Evolutionary conservation across 2,329 filamentous ascomycete genomes (phyloP), one percentile per base, ranked within the genome.

Genomic region (Cryphonectria carpinicola): DNA sequence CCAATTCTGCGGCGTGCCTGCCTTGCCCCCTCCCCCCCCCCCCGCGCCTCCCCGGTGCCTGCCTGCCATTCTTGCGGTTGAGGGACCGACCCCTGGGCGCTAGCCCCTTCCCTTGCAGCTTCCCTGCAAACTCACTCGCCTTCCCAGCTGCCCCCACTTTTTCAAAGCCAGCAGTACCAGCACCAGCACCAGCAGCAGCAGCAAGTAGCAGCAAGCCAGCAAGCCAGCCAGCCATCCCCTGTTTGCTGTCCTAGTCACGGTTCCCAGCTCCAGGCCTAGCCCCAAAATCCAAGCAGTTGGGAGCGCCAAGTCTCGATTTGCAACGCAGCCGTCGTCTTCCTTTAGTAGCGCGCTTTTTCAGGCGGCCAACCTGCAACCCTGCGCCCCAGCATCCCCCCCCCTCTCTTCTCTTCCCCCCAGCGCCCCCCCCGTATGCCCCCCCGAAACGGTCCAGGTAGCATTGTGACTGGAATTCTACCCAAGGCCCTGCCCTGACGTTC

Each of bases 401-500:
- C 13, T 11, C 37, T 37, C 37, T 10, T 37, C 37, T 10, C 54
- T 6, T n/a, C 25, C 25, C 28, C 54, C 54, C 25, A 32, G 25
- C 13, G 13, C 54, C 58, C 52, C 28, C 54, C 58, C 58, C 25
- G 58, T 39, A 22, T 7, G 11, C 32, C 63, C 63, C 25, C 28
- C n/a, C 61, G 37, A 64, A 41, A 64, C 61, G 25, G 39, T 22
- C 25, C 41, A 65, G 43, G 63, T 49, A 65, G 63, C 41, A 32
- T 32, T 65, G n/a, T 13, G 41, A 49, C 63, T 65, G 63, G 63
- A 65, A 65, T 65, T 65, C 28, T 65, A 39, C 37, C 41, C 54
- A 52, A 49, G 64, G 68, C 61, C 61, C 63, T 68, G 58, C 56
- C 68, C 60, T 68, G 65, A 68, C 68, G 64, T 66, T 66, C 37